These are phyloP conservation scores for Tolypocladium sp. DNA, from an alignment of 2,329 filamentous ascomycete species.

Conservation along the genomic window DNA sequence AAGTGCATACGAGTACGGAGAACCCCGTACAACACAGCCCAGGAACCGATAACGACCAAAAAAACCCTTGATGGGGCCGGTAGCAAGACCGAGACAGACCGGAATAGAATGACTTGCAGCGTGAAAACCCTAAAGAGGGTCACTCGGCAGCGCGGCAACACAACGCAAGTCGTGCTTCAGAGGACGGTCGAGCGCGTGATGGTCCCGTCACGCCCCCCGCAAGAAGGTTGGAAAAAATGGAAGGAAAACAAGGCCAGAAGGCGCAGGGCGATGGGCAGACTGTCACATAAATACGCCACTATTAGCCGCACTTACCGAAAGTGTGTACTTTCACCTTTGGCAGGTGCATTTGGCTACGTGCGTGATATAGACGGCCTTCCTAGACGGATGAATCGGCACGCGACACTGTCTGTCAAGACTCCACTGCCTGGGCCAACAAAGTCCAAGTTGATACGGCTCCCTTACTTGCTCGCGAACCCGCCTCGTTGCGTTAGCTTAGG, in stretches of 20 bases:
- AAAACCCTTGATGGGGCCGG: too few species aligned
- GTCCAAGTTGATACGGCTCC: neutral
- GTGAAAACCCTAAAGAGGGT: too few species aligned
- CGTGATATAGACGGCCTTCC: conserved; percentile 1
- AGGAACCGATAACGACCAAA: too few species aligned
- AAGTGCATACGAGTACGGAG: neutral
- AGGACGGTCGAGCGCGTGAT: neutral
- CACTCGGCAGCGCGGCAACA: neutral
- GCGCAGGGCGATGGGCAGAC: conserved; percentile 1
- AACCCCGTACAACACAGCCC: too few species aligned
- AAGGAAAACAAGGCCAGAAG: neutral
- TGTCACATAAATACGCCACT: too few species aligned
- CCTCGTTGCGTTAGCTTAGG: neutral
- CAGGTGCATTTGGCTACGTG: too few species aligned
- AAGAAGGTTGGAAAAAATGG: neutral
- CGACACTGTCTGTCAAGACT: neutral
- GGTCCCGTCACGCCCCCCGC: neutral
- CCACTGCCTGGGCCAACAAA: neutral
- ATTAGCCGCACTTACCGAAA: too few species aligned
- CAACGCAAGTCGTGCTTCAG: neutral
- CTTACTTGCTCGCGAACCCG: neutral
- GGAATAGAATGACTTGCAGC: neutral
- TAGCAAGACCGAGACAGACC: neutral
- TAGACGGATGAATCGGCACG: conserved; percentile 5
- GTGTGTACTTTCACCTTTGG: too few species aligned